Evolutionary conservation across 352 stramenopile genomes (phyloP), one percentile per base, ranked within the genome.

Genomic region (Phytophthora pinifolia): DNA sequence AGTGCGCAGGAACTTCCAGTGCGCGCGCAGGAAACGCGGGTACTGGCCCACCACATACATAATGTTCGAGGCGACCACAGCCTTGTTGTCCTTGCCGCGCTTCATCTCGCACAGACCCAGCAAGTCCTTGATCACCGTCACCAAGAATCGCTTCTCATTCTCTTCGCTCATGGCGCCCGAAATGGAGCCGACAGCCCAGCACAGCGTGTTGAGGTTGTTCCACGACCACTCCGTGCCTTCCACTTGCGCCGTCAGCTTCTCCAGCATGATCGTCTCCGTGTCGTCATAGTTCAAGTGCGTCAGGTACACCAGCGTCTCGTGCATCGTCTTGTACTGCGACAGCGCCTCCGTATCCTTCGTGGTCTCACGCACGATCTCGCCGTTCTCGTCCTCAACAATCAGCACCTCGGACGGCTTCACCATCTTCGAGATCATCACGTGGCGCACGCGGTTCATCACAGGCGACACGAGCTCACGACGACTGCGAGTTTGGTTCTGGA

Each of bases 21-120:
- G 97, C 8, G 94, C 93, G 46, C 97, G 96, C 31, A 99, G 70
- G 72, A 99, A 99, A 2, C 98, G 94, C 35, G 98, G 98, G 74
- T 99, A 99, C 79, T 99, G 97, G 3, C 98, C 97, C 20, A 99
- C 97, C 18, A 99, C 97, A 68, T 99, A 99, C 97, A 99, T 99
- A 63, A 99, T 99, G 73, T 99, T 99, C 54, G 90, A 98, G 4
- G 98, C 98, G 32, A 99, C 88, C 6, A 99, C 97, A 14, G 97
- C 97, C 74, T 99, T 99, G 84, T 99, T 99, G 72, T 99, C 97
- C 71, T 99, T 99, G 30, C 97, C 97, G 31, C 92, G 84, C 79
- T 99, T 99, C 74, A 98, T 92, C 69, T 99, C 96, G 48, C 95
- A 99, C 35, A 99, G 56, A 25, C 97, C 94, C 14, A 99, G 70